phyloP scores from a whole-genome alignment of 2,329 filamentous ascomycete species.

The Pseudopyricularia cyperi region DNA sequence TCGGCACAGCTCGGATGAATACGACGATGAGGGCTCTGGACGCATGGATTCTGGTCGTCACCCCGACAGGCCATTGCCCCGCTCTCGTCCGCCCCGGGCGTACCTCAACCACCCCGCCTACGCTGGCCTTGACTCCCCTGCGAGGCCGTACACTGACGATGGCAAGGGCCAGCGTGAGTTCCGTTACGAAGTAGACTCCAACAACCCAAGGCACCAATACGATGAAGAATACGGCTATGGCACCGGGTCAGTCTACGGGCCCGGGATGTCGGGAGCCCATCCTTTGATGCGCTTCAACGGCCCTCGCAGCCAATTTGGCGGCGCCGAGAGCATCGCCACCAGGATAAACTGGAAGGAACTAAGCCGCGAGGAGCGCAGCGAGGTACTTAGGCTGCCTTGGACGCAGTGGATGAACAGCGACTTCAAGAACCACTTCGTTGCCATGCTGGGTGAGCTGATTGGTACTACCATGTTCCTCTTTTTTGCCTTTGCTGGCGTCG shows the following conservation, averaged over 20 bases:
- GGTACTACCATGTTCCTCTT: constrained; percentile 34
- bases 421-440: constrained; percentile 21
- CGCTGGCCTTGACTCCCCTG: not conserved
- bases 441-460: constrained; percentile 34
- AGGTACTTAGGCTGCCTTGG: constrained; percentile 1
- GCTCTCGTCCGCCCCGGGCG: not conserved
- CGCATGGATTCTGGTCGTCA: not conserved
- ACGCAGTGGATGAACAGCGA: constrained; percentile 3
- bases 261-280: not conserved
- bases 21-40: not conserved
- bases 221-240: constrained; percentile 3
- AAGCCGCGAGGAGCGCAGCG: constrained; percentile 1
- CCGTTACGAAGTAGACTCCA: not conserved
- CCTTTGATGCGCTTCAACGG: not conserved
- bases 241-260: not conserved
- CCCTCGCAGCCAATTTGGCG: not conserved
- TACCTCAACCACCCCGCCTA: constrained; percentile 3
- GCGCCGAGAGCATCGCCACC: not conserved
- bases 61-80: not conserved
- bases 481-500: constrained; percentile 22
- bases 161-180: not conserved
- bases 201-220: not conserved
- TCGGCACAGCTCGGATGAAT: not conserved
- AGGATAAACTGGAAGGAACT: constrained; percentile 2
- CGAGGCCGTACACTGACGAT: not conserved